Base-by-base conservation (phyloP, 2,329 filamentous ascomycete genomes). In the Aspergillus felis region DNA sequence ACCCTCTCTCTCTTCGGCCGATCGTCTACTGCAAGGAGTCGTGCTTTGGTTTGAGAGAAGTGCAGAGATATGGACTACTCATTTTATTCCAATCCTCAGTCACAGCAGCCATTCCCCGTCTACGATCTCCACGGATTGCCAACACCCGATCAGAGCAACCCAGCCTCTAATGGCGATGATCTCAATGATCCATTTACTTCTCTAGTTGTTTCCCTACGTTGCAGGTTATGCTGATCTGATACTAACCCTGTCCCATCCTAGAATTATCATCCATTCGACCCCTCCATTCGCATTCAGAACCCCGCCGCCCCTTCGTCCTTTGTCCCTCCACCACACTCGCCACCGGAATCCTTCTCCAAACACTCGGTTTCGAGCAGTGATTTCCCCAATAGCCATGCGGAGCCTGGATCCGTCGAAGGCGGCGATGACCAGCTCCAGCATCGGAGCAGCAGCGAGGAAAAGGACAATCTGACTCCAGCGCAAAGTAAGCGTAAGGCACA, bases 401-500 rank as follows among this genome's bases (percentile, higher is more conserved):
- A 70, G 10, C 66, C 63, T 4, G 61, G 66, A 5, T 67, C 70
- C 7, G 56, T 66, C n/a, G 71, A 73, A 56, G 68, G 64, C 54
- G 65, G 67, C 56, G 66, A 71, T 28, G 53, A 68, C 48, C 60
- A 66, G 52, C 53, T 57, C 42, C 61, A 64, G 25, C 67, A 66
- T 28, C 77, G 79, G 50, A 80, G 78, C 61, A 81, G 78, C 60
- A 81, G 80, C 61, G 79, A 82, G 58, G 82, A 85, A 63, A 82
- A 84, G 65, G 80, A 84, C 44, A 71, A 65, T 38, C 70, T 79
- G 69, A 81, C 77, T n/a, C 81, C 81, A 1, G 79, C 82, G 53
- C 81, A 84, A 67, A 80, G 77, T 54, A 84, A 85, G 65, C 79
- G 87, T 63, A 90, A 90, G 72, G 87, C 85, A 51, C 87, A 90